phyloP scores from a whole-genome alignment of 169 alveolate species.

The Plasmodium inui region DNA sequence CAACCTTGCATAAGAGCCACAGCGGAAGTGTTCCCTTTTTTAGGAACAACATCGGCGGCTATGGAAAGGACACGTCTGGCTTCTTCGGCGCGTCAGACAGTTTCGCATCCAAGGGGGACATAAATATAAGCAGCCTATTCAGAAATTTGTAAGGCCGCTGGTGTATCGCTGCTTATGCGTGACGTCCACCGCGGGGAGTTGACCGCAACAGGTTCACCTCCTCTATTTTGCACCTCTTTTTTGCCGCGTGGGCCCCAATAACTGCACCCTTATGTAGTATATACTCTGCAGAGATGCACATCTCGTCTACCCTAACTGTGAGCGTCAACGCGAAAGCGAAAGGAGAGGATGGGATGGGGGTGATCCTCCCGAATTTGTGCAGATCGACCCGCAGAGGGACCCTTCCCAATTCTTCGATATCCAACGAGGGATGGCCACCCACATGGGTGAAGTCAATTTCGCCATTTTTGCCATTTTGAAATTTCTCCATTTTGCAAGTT shows the following conservation, averaged over 20 bases:
- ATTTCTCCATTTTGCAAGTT: no score
- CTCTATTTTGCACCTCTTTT: neutral
- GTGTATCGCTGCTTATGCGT: slow-evolving; percentile 8
- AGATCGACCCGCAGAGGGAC: neutral
- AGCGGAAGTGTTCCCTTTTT: neutral
- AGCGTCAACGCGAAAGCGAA: neutral
- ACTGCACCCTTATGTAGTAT: neutral
- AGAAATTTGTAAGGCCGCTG: neutral
- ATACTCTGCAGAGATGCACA: neutral
- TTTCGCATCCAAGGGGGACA: slow-evolving; percentile 17
- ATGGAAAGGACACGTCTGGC: slow-evolving; percentile 23
- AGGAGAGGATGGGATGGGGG: neutral
- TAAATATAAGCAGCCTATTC: slow-evolving; percentile 17
- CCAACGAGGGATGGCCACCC: neutral
- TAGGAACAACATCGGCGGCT: slow-evolving; percentile 5
- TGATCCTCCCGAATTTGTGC: neutral
- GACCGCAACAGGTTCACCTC: no score
- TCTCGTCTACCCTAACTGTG: neutral
- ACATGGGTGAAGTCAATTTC: neutral
- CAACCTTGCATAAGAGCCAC: neutral
- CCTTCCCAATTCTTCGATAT: neutral
- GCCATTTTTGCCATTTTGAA: neutral
- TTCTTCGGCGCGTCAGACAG: slow-evolving; percentile 3
- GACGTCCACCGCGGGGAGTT: neutral
- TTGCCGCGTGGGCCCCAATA: neutral